Evolutionary conservation across 768 basidiomycete genomes (phyloP).

Genomic region (Naganishia vaughanmartiniae): DNA sequence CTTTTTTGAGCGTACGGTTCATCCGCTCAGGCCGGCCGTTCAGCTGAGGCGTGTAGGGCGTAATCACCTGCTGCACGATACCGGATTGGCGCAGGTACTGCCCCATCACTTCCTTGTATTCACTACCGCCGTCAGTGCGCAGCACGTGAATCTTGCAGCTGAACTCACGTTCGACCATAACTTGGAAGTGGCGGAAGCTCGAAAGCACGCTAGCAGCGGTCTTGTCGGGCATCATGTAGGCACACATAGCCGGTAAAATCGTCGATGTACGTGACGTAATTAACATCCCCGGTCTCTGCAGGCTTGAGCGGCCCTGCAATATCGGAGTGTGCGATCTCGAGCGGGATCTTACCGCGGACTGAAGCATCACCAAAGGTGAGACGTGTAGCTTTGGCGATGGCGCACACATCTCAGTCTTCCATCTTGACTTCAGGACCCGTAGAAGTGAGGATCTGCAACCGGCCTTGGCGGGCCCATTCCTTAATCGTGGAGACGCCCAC

Average conservation of each 20-base stretch:
- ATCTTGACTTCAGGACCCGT: constrained; percentile 4
- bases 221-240: neutral
- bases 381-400: constrained; percentile 27
- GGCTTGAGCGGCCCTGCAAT: constrained; percentile 17
- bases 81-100: constrained; percentile 11
- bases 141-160: constrained; percentile 28
- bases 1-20: constrained; percentile 36
- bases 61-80: constrained; percentile 30
- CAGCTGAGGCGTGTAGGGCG: constrained; percentile 31
- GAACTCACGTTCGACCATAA: neutral
- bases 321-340: constrained; percentile 24
- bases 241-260: constrained; percentile 25
- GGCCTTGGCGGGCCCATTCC: constrained; percentile 1
- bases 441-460: neutral
- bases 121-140: constrained; percentile 34
- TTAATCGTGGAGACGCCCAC: constrained; percentile 27
- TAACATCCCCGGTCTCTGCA: neutral
- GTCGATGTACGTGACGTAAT: constrained; percentile 28
- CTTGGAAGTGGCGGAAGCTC: constrained; percentile 12
- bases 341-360: constrained; percentile 21
- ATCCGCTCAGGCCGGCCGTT: constrained; percentile 34
- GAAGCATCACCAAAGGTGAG: constrained; percentile 23
- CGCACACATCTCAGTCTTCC: constrained; percentile 33
- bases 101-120: constrained; percentile 23
- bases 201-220: neutral